Evolutionary conservation across 2,329 filamentous ascomycete genomes (phyloP).

Genomic region (Diaporthe longicolla): DNA sequence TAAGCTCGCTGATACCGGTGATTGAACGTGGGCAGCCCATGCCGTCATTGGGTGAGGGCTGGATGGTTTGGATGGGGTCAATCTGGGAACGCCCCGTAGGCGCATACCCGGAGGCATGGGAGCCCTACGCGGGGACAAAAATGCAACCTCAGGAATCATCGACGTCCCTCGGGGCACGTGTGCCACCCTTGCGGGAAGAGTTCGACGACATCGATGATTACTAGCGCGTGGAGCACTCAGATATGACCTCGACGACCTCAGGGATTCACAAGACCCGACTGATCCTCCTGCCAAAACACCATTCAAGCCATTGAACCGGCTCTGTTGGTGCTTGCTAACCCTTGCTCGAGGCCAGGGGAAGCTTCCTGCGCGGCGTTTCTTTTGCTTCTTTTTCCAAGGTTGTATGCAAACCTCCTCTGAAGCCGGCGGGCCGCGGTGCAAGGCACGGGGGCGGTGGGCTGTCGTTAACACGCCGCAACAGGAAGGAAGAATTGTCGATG

Average conservation of each 20-base stretch:
- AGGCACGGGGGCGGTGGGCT: conserved; percentile 2
- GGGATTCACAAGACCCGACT: not conserved
- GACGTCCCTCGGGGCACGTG: conserved; percentile 30
- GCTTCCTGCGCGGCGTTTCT: conserved; percentile 9
- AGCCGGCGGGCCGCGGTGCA: conserved; percentile 25
- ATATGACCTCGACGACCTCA: not conserved
- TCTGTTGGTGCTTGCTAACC: conserved; percentile 1
- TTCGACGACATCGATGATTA: conserved; percentile 3
- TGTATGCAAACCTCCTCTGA: not conserved
- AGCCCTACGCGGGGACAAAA: not conserved
- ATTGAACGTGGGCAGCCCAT: conserved; percentile 15
- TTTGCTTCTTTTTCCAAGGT: not conserved
- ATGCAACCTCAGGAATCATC: conserved; percentile 37
- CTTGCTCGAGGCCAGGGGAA: not conserved
- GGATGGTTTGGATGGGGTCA: not conserved
- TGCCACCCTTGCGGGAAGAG: not conserved
- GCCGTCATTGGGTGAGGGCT: conserved; percentile 9
- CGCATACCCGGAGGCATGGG: conserved; percentile 24
- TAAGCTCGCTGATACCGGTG: conserved; percentile 26
- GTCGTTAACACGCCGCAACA: not conserved
- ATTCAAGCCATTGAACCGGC: not conserved
- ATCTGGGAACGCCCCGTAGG: conserved; percentile 7
- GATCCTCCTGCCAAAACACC: not conserved
- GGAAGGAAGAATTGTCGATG: conserved; percentile 6
- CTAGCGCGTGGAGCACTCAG: conserved; percentile 15